Conservation (phyloP, 768 basidiomycete species). For the Cystoderma amianthinum region DNA sequence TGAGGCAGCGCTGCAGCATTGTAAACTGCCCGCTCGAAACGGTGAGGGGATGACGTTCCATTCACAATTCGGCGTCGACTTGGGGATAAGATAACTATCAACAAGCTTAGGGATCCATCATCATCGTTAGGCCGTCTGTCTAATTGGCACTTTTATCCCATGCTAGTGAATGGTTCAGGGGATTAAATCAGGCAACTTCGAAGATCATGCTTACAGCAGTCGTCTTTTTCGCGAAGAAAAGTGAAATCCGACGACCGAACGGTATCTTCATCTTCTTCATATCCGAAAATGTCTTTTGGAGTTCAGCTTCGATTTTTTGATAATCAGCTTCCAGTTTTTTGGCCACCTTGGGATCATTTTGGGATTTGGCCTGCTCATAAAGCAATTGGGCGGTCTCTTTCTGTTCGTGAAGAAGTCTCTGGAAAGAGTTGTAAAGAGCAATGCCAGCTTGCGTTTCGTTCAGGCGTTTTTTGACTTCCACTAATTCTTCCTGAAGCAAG, state of each 20-base stretch:
- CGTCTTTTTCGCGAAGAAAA: constrained; percentile 2
- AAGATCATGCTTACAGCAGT: neutral
- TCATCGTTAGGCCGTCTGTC: too few relatives aligned
- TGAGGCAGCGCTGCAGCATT: too few relatives aligned
- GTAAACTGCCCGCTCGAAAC: too few relatives aligned
- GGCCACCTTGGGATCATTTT: constrained; percentile 7
- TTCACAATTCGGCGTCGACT: too few relatives aligned
- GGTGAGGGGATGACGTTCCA: too few relatives aligned
- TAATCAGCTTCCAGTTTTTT: constrained; percentile 5
- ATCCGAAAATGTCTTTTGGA: constrained; percentile 11
- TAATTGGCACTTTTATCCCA: too few relatives aligned
- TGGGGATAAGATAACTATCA: too few relatives aligned
- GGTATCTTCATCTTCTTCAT: constrained; percentile 7
- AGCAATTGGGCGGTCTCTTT: constrained; percentile 12
- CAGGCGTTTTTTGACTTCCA: constrained; percentile 17
- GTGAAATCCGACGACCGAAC: constrained; percentile 3
- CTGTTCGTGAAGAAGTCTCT: constrained; percentile 17
- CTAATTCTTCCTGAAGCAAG: constrained; percentile 22
- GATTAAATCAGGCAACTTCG: too few relatives aligned
- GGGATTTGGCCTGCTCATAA: constrained; percentile 6
- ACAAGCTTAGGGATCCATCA: too few relatives aligned
- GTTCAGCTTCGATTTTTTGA: constrained; percentile 8
- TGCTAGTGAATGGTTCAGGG: too few relatives aligned
- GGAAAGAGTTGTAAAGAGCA: constrained; percentile 14
- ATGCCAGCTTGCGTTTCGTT: constrained; percentile 23